These are phyloP conservation scores for Plasmodium falciparum DNA, from an alignment of 169 alveolate genomes.

Conservation along the genomic window DNA sequence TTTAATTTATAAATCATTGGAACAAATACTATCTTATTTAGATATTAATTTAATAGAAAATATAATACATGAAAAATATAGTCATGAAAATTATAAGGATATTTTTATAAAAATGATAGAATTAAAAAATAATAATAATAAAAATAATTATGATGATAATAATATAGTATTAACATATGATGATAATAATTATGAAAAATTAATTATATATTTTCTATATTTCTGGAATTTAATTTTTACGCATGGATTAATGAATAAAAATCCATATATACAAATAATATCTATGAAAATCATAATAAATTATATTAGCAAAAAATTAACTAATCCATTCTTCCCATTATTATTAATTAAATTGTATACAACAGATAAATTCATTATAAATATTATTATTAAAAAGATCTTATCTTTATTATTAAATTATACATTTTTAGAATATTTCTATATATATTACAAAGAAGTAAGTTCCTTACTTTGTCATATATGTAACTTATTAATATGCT, in stretches of 20 bases:
- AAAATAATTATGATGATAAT: not conserved
- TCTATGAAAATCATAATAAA: slow-evolving; percentile 46
- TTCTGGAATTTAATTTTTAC: slow-evolving; percentile 64
- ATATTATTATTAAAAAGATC: slow-evolving; percentile 57
- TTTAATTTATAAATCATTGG: slow-evolving; percentile 63
- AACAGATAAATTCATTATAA: slow-evolving; percentile 48
- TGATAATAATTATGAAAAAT: slow-evolving; percentile 16
- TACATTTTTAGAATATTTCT: slow-evolving; percentile 61
- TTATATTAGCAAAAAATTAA: slow-evolving; percentile 58
- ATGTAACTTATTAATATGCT: slow-evolving; percentile 42
- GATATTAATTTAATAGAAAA: slow-evolving; percentile 47
- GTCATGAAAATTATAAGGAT: slow-evolving; percentile 17
- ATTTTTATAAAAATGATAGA: slow-evolving; percentile 14
- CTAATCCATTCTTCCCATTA: slow-evolving; percentile 46
- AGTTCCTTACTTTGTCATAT: slow-evolving; percentile 30
- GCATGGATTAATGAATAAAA: slow-evolving; percentile 46
- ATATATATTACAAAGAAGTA: slow-evolving; percentile 63
- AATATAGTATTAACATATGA: not conserved
- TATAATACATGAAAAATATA: slow-evolving; percentile 11
- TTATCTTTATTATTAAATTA: slow-evolving; percentile 71
- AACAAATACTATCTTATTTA: slow-evolving; percentile 36
- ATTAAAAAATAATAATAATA: not conserved
- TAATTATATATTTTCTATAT: slow-evolving; percentile 58
- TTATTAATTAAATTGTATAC: slow-evolving; percentile 48
- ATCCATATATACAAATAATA: slow-evolving; percentile 70